Evolutionary conservation across 306 rosid species (phyloP).

Genomic region (Trifolium fragiferum): DNA sequence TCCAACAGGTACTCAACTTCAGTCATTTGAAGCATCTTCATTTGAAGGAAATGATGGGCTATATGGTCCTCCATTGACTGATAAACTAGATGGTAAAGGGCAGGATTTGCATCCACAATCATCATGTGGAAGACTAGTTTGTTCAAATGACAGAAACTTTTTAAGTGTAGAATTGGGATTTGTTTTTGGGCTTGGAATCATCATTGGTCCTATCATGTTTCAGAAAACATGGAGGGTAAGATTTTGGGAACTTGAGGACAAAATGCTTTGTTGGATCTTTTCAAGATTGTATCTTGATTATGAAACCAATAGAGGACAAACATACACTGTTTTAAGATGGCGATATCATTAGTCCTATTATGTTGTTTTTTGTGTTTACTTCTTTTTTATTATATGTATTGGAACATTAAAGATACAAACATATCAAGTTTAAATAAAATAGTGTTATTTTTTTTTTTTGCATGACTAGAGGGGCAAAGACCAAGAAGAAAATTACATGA

Average conservation of each 20-base stretch:
- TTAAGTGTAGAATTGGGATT: neutral
- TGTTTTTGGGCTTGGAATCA: neutral
- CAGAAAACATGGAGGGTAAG: neutral
- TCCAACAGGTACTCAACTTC: constrained; percentile 35
- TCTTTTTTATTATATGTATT: neutral
- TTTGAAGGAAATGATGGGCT: constrained; percentile 37
- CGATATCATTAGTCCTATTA: neutral
- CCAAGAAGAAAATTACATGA: too few species aligned
- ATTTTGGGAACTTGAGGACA: neutral
- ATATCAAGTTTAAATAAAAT: too few species aligned
- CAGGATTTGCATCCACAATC: neutral
- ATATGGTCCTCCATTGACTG: constrained; percentile 43
- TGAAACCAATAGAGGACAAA: neutral
- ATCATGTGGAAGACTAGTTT: neutral
- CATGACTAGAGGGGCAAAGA: too few species aligned
- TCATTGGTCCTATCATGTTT: neutral
- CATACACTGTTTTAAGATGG: neutral
- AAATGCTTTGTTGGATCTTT: neutral
- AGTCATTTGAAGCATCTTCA: constrained; percentile 32
- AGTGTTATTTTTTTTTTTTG: neutral
- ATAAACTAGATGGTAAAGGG: neutral
- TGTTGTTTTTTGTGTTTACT: neutral
- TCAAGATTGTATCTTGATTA: neutral
- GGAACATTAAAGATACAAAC: neutral
- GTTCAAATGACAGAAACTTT: neutral